Conservation (phyloP, 352 stramenopile genomes). For the Phytophthora citricola region DNA sequence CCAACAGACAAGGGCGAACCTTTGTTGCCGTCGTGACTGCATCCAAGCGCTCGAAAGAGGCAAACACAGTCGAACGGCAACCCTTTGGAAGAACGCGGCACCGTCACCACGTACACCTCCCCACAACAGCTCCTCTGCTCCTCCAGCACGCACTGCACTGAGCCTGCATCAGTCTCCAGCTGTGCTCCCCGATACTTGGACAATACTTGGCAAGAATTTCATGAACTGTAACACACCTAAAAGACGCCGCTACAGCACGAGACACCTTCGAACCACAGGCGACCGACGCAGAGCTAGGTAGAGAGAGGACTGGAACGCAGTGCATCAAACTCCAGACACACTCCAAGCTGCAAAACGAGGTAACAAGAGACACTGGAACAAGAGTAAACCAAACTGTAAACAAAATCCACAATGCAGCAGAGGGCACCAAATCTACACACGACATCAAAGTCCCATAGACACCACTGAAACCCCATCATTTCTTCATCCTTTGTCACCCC, state of each 20-base stretch:
- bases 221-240: constrained; percentile 2
- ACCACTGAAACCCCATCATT: constrained; percentile 75
- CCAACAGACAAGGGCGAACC: constrained; percentile 66
- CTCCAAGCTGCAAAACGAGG: constrained; percentile 24
- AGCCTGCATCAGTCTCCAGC: constrained; percentile 8
- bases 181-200: constrained; percentile 26
- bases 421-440: constrained; percentile 18
- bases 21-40: constrained; percentile 72
- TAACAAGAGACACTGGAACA: constrained; percentile 22
- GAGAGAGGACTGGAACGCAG: constrained; percentile 14
- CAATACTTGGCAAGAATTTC: constrained; percentile 22
- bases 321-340: constrained; percentile 23
- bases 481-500: constrained; percentile 57
- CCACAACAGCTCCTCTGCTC: constrained; percentile 15
- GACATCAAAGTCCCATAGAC: constrained; percentile 13
- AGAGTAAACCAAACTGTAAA: constrained; percentile 19
- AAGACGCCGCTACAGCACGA: constrained; percentile 9
- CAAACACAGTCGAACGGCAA: constrained; percentile 42
- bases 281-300: constrained; percentile 23
- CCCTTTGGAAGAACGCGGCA: constrained; percentile 22
- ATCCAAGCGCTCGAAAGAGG: constrained; percentile 27
- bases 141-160: constrained; percentile 31
- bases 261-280: background rate
- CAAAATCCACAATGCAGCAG: constrained; percentile 20
- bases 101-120: constrained; percentile 8